These are phyloP conservation scores for Antrodiella citrinella DNA, from an alignment of 768 basidiomycete genomes.

Conservation along the genomic window DNA sequence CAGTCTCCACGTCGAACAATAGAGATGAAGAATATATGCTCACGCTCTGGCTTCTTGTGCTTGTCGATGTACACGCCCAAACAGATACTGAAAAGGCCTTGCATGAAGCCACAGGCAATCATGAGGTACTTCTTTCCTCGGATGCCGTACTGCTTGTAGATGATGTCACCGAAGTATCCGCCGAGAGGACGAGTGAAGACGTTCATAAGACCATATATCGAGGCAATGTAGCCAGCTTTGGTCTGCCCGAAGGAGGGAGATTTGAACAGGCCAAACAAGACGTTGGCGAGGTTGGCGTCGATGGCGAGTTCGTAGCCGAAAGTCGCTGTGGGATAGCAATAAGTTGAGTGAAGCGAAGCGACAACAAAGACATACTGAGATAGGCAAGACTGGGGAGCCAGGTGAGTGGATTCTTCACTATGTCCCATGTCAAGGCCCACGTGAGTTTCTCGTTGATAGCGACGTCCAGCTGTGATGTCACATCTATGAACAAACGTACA, in stretches of 20 bases:
- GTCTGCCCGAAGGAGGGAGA: conserved; percentile 35
- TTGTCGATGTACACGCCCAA: conserved; percentile 37
- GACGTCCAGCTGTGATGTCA: neutral
- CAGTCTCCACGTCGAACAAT: conserved; percentile 2
- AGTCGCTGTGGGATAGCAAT: conserved; percentile 23
- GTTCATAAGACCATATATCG: conserved; percentile 40
- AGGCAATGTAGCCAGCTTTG: conserved; percentile 40
- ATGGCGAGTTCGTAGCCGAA: conserved; percentile 54
- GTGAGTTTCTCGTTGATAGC: conserved; percentile 28
- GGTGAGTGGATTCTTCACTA: conserved; percentile 36
- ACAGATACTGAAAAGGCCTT: conserved; percentile 36
- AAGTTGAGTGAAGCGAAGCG: neutral
- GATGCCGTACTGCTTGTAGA: conserved; percentile 36
- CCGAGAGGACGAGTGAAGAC: conserved; percentile 40
- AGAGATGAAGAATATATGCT: conserved; percentile 9
- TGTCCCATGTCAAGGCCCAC: conserved; percentile 19
- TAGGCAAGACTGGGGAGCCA: conserved; percentile 51
- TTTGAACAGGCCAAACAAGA: conserved; percentile 31
- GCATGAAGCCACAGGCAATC: conserved; percentile 32
- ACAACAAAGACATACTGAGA: conserved; percentile 2
- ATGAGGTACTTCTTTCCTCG: conserved; percentile 42
- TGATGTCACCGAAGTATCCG: conserved; percentile 38
- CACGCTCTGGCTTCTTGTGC: conserved; percentile 15
- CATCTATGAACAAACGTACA: neutral
- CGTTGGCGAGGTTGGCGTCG: conserved; percentile 42